Evolutionary conservation across 257 asterid genomes (phyloP), one percentile per base, ranked within the genome.

Genomic region (Euphrasia confusa): DNA sequence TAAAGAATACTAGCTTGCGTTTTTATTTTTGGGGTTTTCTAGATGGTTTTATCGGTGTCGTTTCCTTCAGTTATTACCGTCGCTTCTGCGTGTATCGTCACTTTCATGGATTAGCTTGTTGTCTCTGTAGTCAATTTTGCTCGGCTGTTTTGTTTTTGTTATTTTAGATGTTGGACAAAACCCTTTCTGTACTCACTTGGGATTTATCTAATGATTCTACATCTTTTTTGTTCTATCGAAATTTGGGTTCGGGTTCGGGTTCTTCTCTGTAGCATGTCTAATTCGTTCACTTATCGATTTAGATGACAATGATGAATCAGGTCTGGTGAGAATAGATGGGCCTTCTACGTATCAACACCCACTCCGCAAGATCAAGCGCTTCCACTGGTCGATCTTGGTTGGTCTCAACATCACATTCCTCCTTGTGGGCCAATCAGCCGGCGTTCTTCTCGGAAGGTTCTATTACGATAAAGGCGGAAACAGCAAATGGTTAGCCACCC

Each of bases 391-490:
- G 97, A 76, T 87, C 27, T 71, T 86, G 61, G 80, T 84, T 64
- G 40, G 75, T 21, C 32, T 83, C 5, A 83, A 80, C 83, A 81
- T 83, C 39, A 14, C 72, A 59, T 83, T 84, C 72, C 85, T 86
- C n/a, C 68, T 86, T 10, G 81, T 76, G 58, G 97, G 95, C 71
- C 94, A 89, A 74, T 21, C 91, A 64, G 83, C 80, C 39, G 86
- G 91, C 26, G 94, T 86, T 14, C 68, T 89, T 6, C 69, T 89
- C 55, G 95, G 94, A 67, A 79, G 94, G 72, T 81, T 73, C 74
- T 89, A 89, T 71, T 89, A 89, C 66, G 89, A 83, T 55, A 77
- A 81, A 61, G 97, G 97, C 39, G 97, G 97, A 32, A 84, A 83
- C 58, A 89, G 97, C 76, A 86, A 72, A 68, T 89, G 97, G 97